A percentile compares a stretch with the other conserved stretches of the same genome.
Evolutionary conservation across 2,329 filamentous ascomycete species (phyloP).

Genomic region (Fusarium sp.): DNA sequence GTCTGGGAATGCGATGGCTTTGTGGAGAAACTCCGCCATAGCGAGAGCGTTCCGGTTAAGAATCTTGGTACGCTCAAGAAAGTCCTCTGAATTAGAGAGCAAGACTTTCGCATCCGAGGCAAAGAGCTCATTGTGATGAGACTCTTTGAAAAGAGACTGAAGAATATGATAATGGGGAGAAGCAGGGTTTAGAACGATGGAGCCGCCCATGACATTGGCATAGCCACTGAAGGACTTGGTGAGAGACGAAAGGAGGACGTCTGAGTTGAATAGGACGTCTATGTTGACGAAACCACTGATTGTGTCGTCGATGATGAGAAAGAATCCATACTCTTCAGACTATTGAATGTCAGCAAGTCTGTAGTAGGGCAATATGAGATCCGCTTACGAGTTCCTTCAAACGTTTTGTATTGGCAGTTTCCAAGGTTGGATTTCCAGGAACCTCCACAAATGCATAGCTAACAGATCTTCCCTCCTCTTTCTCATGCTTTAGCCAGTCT

Average conservation of each 20-base stretch:
- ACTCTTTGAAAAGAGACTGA: slow-evolving; percentile 42
- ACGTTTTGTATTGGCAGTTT: slow-evolving; percentile 50
- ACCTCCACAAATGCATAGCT: slow-evolving; percentile 63
- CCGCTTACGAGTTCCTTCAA: slow-evolving; percentile 54
- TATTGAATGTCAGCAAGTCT: slow-evolving; percentile 8
- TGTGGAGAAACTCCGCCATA: slow-evolving; percentile 55
- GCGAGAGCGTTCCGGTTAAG: slow-evolving; percentile 59
- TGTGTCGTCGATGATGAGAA: slow-evolving; percentile 62
- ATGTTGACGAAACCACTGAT: slow-evolving; percentile 61
- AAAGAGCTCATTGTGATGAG: slow-evolving; percentile 60
- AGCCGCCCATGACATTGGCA: slow-evolving; percentile 66
- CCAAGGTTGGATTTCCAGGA: slow-evolving; percentile 53
- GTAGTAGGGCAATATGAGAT: background rate
- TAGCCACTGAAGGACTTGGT: slow-evolving; percentile 71
- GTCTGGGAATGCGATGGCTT: slow-evolving; percentile 42
- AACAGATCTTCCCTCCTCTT: slow-evolving; percentile 53
- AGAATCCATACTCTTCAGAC: slow-evolving; percentile 58
- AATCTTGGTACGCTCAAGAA: slow-evolving; percentile 53
- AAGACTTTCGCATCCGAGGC: slow-evolving; percentile 59
- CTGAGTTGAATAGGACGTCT: slow-evolving; percentile 61
- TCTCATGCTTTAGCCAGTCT: slow-evolving; percentile 56
- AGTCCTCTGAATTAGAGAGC: slow-evolving; percentile 58
- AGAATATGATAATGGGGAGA: slow-evolving; percentile 56
- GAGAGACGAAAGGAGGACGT: slow-evolving; percentile 63
- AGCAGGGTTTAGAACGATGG: slow-evolving; percentile 60